A percentile compares a stretch with the other conserved stretches of the same genome.
Conservation (phyloP, 352 stramenopile species). For the Phytophthora meadii region DNA sequence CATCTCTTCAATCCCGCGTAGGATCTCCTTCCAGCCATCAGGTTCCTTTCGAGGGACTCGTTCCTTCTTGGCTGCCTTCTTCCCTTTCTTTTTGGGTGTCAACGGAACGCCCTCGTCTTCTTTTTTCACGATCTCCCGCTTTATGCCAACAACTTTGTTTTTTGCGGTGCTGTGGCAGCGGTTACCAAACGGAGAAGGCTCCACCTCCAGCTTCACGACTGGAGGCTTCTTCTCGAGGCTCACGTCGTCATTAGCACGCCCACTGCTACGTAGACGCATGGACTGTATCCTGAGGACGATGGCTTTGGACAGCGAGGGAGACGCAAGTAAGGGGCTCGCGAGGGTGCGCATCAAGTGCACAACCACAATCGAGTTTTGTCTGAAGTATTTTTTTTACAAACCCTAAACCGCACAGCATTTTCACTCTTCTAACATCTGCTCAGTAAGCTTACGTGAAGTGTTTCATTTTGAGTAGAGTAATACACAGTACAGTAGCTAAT, state of each 20-base stretch:
- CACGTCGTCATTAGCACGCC: not conserved
- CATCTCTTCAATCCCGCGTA: constrained; percentile 74
- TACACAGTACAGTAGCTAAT: too few relatives aligned
- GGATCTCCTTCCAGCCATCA: constrained; percentile 60
- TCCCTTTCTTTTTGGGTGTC: constrained; percentile 27
- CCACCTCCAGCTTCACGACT: constrained; percentile 14
- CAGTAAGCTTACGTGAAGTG: too few relatives aligned
- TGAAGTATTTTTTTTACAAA: not conserved
- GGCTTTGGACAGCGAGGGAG: constrained; percentile 4
- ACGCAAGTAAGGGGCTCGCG: not conserved
- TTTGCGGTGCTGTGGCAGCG: constrained; percentile 6
- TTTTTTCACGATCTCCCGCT: constrained; percentile 33
- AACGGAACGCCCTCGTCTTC: constrained; percentile 9
- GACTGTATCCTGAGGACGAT: not conserved
- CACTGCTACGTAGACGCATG: constrained; percentile 51
- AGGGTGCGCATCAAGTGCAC: constrained; percentile 24
- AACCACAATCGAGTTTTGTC: not conserved
- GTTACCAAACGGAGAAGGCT: not conserved
- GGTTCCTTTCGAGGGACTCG: constrained; percentile 39
- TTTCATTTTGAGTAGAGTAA: too few relatives aligned
- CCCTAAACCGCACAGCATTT: not conserved
- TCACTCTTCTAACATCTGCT: too few relatives aligned
- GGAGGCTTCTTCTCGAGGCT: constrained; percentile 18
- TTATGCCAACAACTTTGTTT: constrained; percentile 16
- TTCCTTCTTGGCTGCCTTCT: constrained; percentile 32